Evolutionary conservation across 495 filamentous ascomycete species (phyloP).

Genomic region (Astrocystis sublimbata): DNA sequence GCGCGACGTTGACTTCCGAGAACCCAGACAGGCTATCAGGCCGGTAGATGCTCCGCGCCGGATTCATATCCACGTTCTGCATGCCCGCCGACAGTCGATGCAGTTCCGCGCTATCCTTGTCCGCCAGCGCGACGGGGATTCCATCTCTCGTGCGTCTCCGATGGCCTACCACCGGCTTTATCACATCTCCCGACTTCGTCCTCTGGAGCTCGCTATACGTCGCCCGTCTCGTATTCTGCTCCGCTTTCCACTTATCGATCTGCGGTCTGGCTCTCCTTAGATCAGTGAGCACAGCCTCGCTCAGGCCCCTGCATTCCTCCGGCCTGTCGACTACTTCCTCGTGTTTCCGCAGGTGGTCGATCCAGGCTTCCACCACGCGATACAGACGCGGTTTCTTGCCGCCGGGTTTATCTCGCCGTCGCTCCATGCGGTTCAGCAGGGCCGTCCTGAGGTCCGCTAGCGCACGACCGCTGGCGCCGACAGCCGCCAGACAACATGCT

Average conservation of each 20-base stretch:
- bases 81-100: slow-evolving; percentile 21
- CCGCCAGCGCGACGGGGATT: slow-evolving; percentile 28
- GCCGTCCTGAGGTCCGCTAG: slow-evolving; percentile 41
- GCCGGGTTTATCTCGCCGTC: neutral
- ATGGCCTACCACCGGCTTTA: slow-evolving; percentile 3
- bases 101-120: slow-evolving; percentile 23
- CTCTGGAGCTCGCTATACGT: slow-evolving; percentile 24
- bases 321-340: slow-evolving; percentile 8
- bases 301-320: slow-evolving; percentile 20
- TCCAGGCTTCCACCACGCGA: slow-evolving; percentile 45
- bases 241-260: slow-evolving; percentile 23
- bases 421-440: slow-evolving; percentile 36
- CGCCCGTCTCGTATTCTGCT: slow-evolving; percentile 4
- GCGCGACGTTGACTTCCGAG: slow-evolving; percentile 14
- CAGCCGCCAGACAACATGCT: slow-evolving; percentile 46
- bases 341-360: slow-evolving; percentile 24
- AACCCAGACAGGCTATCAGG: slow-evolving; percentile 24
- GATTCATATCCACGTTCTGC: slow-evolving; percentile 1
- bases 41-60: slow-evolving; percentile 23
- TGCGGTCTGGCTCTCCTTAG: slow-evolving; percentile 21
- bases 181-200: slow-evolving; percentile 5
- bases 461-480: slow-evolving; percentile 40
- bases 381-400: slow-evolving; percentile 29
- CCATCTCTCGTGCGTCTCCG: slow-evolving; percentile 27
- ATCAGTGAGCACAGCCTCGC: slow-evolving; percentile 18